Percentiles rank a stretch among this genome's conserved stretches.
Conservation (phyloP, 306 rosid genomes). For the Crataegus laevigata region DNA sequence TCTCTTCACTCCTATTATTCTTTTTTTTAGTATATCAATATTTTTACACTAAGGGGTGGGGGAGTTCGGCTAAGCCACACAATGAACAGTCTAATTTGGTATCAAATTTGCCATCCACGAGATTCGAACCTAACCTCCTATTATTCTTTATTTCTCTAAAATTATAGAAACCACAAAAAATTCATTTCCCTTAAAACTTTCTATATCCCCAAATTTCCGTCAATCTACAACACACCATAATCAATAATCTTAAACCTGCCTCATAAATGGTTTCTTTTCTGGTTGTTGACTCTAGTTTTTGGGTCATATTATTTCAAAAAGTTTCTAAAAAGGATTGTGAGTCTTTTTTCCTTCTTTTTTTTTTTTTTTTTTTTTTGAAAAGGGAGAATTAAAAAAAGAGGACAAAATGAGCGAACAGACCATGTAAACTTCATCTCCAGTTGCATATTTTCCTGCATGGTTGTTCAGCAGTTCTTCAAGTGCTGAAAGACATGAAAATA, state of each 20-base stretch:
- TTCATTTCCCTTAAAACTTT: not conserved
- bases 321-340: not conserved
- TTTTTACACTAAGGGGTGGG: too few relatives aligned
- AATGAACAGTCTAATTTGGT: too few relatives aligned
- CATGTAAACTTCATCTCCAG: conserved; percentile 49
- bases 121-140: not conserved
- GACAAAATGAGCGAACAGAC: conserved; percentile 19
- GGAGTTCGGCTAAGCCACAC: too few relatives aligned
- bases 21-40: not conserved
- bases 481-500: conserved; percentile 31
- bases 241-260: not conserved
- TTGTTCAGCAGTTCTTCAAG: conserved; percentile 40
- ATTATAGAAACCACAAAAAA: not conserved
- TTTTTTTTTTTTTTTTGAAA: not conserved
- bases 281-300: not conserved
- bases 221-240: not conserved
- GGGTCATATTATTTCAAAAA: not conserved
- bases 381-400: not conserved
- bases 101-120: too few relatives aligned
- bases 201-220: not conserved
- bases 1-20: not conserved
- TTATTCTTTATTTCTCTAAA: not conserved
- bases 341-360: not conserved
- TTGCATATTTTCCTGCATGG: conserved; percentile 47
- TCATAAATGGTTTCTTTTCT: not conserved